Percentiles rank a stretch among this genome's conserved stretches.
These are phyloP conservation scores for Astragalus membranaceus DNA, from an alignment of 306 rosid species.

Conservation along the genomic window DNA sequence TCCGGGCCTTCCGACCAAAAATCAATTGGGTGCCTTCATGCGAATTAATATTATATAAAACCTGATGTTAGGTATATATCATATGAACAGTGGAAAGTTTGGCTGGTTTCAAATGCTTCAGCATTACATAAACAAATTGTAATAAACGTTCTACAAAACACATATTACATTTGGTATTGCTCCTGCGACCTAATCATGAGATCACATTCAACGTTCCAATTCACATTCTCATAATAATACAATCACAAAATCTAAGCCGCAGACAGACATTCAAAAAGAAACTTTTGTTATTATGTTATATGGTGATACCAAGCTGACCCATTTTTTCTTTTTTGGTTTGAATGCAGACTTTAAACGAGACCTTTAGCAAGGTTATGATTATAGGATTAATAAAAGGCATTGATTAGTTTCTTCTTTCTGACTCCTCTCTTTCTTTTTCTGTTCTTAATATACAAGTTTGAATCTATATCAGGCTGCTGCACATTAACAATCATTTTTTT, in stretches of 20 bases:
- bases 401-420: slow-evolving; percentile 21
- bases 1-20: too few relatives aligned
- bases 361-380: slow-evolving; percentile 30
- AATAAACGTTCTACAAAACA: not conserved
- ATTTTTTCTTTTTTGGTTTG: slow-evolving; percentile 14
- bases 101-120: not conserved
- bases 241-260: slow-evolving; percentile 22
- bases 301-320: slow-evolving; percentile 3
- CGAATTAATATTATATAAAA: too few relatives aligned
- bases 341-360: slow-evolving; percentile 25
- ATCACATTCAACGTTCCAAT: slow-evolving; percentile 20
- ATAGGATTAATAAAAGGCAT: slow-evolving; percentile 14
- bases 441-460: slow-evolving; percentile 28
- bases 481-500: slow-evolving; percentile 6
- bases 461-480: not conserved
- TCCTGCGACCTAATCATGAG: slow-evolving; percentile 26
- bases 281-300: slow-evolving; percentile 16
- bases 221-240: slow-evolving; percentile 3
- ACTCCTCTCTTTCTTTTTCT: not conserved
- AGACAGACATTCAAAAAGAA: slow-evolving; percentile 23
- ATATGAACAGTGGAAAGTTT: not conserved
- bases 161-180: not conserved
- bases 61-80: too few relatives aligned
- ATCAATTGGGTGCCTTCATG: too few relatives aligned
- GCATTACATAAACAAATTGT: not conserved